A percentile compares a stretch with the other conserved stretches of the same genome.
These are phyloP conservation scores for Rhizoclosmatium globosum DNA, from an alignment of 192 early-diverging fungal genomes.

Conservation along the genomic window DNA sequence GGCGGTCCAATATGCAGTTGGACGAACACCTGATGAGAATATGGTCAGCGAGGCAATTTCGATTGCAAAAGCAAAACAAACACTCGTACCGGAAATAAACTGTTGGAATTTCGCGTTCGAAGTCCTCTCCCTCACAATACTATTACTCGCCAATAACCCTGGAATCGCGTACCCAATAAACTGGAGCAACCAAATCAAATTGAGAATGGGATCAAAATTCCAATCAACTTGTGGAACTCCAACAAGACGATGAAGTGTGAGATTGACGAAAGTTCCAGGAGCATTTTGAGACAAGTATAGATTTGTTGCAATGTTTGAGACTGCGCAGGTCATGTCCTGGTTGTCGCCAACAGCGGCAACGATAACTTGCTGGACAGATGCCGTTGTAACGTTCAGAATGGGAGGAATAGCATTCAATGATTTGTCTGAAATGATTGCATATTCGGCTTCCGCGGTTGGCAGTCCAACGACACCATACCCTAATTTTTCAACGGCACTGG, in stretches of 20 bases:
- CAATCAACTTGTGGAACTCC: background rate
- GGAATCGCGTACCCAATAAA: background rate
- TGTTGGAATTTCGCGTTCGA: conserved; percentile 7
- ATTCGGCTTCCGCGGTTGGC: background rate
- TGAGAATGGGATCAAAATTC: background rate
- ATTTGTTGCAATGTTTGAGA: conserved; percentile 10
- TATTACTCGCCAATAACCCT: background rate
- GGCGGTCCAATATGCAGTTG: background rate
- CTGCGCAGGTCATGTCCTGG: background rate
- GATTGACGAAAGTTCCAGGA: conserved; percentile 4
- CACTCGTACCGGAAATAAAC: background rate
- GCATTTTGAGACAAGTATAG: conserved; percentile 38
- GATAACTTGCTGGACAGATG: background rate
- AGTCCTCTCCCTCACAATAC: background rate
- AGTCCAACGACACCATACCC: background rate
- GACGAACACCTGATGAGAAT: conserved; percentile 13
- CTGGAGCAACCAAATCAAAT: background rate
- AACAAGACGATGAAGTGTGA: background rate
- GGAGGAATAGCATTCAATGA: background rate
- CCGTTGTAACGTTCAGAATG: background rate
- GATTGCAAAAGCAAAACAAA: background rate
- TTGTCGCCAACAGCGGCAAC: background rate
- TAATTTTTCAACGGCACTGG: background rate
- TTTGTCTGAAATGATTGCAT: background rate
- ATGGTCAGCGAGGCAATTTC: too few species aligned